These are phyloP conservation scores for Phlyctochytrium planicorne DNA, from an alignment of 192 early-diverging fungal species.

Conservation along the genomic window DNA sequence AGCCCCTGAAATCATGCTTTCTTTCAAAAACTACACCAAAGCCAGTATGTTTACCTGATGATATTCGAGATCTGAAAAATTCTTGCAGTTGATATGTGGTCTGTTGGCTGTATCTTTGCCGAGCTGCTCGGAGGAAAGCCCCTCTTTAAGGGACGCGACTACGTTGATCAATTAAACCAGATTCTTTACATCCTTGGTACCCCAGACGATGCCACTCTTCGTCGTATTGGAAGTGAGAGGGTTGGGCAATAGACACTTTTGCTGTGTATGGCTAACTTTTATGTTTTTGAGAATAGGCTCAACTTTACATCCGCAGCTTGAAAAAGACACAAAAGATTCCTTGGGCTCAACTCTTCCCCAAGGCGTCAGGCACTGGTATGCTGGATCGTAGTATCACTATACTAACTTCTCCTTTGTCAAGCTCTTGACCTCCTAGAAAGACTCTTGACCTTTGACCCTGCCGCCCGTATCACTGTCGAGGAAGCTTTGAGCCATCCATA, in stretches of 20 bases:
- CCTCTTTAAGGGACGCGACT: conserved; percentile 58
- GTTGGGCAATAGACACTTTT: conserved; percentile 9
- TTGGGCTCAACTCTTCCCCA: conserved; percentile 79
- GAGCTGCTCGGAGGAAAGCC: conserved; percentile 74
- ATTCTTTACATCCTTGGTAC: conserved; percentile 96
- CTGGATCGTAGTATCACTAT: not conserved
- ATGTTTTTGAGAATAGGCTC: conserved; percentile 50
- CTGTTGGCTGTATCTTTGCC: conserved; percentile 97
- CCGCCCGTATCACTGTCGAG: conserved; percentile 84
- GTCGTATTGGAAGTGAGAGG: conserved; percentile 45
- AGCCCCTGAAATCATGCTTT: conserved; percentile 57
- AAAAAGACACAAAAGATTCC: conserved; percentile 85
- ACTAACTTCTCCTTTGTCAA: conserved; percentile 7
- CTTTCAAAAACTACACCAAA: conserved; percentile 55
- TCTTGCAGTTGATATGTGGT: conserved; percentile 87
- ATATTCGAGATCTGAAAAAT: not conserved
- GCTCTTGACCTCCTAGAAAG: conserved; percentile 89
- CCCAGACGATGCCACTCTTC: conserved; percentile 81
- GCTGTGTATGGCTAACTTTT: not conserved
- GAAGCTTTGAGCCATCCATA: conserved; percentile 91
- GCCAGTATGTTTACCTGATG: conserved; percentile 30
- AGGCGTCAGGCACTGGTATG: conserved; percentile 71
- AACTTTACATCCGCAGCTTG: conserved; percentile 85
- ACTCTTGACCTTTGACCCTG: conserved; percentile 85
- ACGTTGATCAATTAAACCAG: conserved; percentile 92